Base-by-base conservation (phyloP, 192 early-diverging fungal species). In the Coemansia sp. region DNA sequence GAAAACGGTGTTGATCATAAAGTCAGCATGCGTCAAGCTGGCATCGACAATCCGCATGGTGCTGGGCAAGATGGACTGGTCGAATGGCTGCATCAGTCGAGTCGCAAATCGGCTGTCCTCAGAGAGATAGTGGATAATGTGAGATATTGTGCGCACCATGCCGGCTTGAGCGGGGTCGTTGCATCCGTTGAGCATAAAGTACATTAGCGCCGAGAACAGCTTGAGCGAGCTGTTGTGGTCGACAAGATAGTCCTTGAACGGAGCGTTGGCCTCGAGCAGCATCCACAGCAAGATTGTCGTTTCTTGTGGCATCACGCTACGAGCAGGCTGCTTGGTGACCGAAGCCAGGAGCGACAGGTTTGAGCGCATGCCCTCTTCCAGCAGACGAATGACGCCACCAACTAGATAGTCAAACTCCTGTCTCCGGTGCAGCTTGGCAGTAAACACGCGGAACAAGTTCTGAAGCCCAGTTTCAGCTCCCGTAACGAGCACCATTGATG, bases 201-300 rank as follows among this genome's bases (percentile, higher is more conserved):
- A 79, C 40, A 71, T 45, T 21, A 81, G 66, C 64, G 75, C 64
- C 38, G 73, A 57, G 31, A 84, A 77, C 26, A 75, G 69, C 59
- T 58, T 64, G 16, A 85, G 63, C 50, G 66, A 67, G 48, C 65
- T 67, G 51, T 82, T 76, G 64, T 83, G 73, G 50, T 74, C 71
- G n/a, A 80, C 71, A 38, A 84, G 58, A 40, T 81, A 76, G 45
- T 74, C 73, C 45, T 63, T 65, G 16, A 81, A 73, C 35, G 60
- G 70, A 59, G 85, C 83, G 71, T 97, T 97, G 51, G 84, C 73
- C 48, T 94, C 91, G 26, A 95, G 65, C 9, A 94, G 71, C 63
- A 88, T 85, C 95, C 95, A 97, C 45, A 93, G 88, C 23, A 95
- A 69, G 86, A 93, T 91, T 53, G 93, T 72, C 0, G 88, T 85